phyloP scores from a whole-genome alignment of 202 grass and related monocot species.

The Eragrostis tef region DNA sequence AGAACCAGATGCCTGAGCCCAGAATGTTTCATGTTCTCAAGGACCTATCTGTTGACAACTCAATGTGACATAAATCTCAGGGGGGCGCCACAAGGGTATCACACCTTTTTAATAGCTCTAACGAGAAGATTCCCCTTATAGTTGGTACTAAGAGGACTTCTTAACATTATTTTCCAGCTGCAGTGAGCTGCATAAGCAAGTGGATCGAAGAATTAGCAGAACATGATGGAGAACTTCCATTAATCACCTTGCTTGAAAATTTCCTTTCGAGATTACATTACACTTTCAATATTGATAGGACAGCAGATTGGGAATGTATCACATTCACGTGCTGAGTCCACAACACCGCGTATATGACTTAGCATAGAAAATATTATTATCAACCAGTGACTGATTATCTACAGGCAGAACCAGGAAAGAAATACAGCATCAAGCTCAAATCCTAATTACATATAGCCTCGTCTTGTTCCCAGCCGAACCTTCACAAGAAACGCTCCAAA shows the following conservation, averaged over 20 bases:
- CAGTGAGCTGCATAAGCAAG: conserved; percentile 40
- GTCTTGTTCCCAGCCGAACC: conserved; percentile 49
- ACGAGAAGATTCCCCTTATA: conserved; percentile 40
- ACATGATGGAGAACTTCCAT: conserved; percentile 38
- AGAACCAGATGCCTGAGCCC: conserved; percentile 51
- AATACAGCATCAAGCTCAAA: conserved; percentile 45
- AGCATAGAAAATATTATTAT: conserved; percentile 40
- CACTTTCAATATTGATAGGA: conserved; percentile 41
- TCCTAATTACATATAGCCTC: conserved; percentile 61
- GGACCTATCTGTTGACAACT: conserved; percentile 38
- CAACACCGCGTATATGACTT: conserved; percentile 47
- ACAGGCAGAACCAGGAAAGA: conserved; percentile 40
- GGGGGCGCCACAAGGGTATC: background rate
- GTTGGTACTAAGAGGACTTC: conserved; percentile 31
- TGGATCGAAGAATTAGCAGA: conserved; percentile 17
- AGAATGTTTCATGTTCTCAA: conserved; percentile 39
- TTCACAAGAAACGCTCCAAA: conserved; percentile 41
- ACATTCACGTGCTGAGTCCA: conserved; percentile 37
- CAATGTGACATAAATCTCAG: conserved; percentile 17
- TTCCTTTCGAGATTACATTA: conserved; percentile 34
- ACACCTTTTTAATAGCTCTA: background rate
- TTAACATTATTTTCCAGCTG: conserved; percentile 18
- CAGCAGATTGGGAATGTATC: conserved; percentile 36
- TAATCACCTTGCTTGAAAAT: conserved; percentile 25
- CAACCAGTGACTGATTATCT: conserved; percentile 45